Evolutionary conservation across 176 grass and related monocot species (phyloP), one percentile per base, ranked within the genome.

Genomic region (Puccinellia tenuiflora): DNA sequence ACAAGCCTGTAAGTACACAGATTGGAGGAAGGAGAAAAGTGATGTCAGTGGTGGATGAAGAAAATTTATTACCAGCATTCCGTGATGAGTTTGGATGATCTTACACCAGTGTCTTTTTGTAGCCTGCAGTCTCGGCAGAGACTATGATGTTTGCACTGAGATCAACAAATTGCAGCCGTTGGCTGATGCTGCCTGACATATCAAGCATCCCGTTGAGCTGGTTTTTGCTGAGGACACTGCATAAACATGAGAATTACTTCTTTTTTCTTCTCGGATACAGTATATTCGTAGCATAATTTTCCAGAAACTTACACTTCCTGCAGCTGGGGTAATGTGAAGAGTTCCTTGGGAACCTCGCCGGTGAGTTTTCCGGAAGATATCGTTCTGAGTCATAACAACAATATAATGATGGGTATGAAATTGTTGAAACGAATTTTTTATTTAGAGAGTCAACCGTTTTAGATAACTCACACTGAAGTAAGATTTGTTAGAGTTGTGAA

Each of bases 291-390:
- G n/a, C 51, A 33, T 45, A 52, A 40, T 40, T 79, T 78, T 25
- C 18, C 53, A 77, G 20, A 82, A 76, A 77, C 87, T 91, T 90
- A 97, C 95, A 97, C 92, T 97, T 97, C 88, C 78, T 94, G 88
- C 80, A 97, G 85, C 38, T 77, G 68, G 69, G 95, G 68, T 26
- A 89, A 79, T 33, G 60, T 72, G 30, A 97, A 97, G 35, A 97
- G 83, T 10, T 14, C 46, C 53, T 5, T 16, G 26, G 95, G 88
- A 48, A 97, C 54, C 52, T 37, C 11, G 24, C 92, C 95, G 30
- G 13, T 52, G 85, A 97, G 88, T 21, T 4, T 6, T 79, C 67
- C 88, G 67, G 67, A 54, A 86, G 81, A 59, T 68, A 97, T 79
- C 75, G 90, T 40, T 52, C 95, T 97, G 84, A 29, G 75, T 77